Evolutionary conservation across 2,329 filamentous ascomycete genomes (phyloP), one percentile per base, ranked within the genome.

Genomic region (Penicillium crustosum): DNA sequence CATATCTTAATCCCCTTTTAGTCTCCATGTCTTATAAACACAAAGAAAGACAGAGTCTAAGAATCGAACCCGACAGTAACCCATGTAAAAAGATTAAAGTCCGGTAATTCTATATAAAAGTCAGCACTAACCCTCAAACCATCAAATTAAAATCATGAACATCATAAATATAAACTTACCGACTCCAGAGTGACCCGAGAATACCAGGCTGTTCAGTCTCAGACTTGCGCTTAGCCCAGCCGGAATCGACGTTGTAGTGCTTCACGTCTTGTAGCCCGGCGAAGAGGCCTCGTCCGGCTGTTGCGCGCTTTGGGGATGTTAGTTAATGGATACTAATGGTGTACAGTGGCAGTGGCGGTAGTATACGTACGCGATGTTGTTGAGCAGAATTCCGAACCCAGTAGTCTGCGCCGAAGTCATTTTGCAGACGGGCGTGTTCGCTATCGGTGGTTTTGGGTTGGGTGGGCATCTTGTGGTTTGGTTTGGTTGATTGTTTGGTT

Each of bases 221-320:
- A 3, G 65, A 59, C 38, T 61, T 65, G 25, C 73, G 68, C 23
- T 67, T 66, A 6, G 73, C 73, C 71, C 72, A 76, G 36, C 73
- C 73, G 3, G 59, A 53, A 2, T 75, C 73, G 21, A 76, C 73
- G 12, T 74, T 75, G 52, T 76, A 76, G 57, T 69, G 66, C 58
- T 76, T 76, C 13, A 65, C 63, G 36, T 76, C 73, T 53, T 76
- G 73, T 2, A 76, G 65, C 5, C 73, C 73, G 35, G 73, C 73
- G 53, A 76, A 76, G 45, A 76, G 69, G 31, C 73, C 73, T 17
- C 73, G 68, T 47, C 73, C 73, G 5, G 66, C 65, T 7, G 73
- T 75, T 41, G 70, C 53, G 42, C 68, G 71, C 68, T 75, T 45
- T 36, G 21, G 1, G 23, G 15, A 10, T 49, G 59, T 56, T 53